phyloP scores from a whole-genome alignment of 2,329 filamentous ascomycete species.

The Aspergillus sp. region DNA sequence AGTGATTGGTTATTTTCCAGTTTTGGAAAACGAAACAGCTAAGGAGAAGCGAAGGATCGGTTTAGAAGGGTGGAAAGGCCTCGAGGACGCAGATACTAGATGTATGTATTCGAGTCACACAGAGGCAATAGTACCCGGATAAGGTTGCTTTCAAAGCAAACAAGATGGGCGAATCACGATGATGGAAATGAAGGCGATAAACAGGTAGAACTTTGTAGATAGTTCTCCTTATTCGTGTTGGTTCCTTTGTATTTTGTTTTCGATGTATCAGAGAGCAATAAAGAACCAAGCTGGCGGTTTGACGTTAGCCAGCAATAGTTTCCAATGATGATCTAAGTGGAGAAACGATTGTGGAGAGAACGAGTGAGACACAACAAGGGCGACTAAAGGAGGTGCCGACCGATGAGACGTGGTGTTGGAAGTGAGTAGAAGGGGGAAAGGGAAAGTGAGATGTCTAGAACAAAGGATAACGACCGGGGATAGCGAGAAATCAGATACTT shows the following conservation, averaged over 20 bases:
- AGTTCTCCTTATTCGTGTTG: not conserved
- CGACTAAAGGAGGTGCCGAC: not conserved
- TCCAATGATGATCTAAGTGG: not conserved
- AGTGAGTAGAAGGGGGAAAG: not conserved
- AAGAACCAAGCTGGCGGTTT: not conserved
- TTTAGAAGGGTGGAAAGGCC: not conserved
- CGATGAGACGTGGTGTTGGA: not conserved
- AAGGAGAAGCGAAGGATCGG: not conserved
- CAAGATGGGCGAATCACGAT: conserved; percentile 3
- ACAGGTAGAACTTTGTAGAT: not conserved
- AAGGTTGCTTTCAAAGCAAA: conserved; percentile 21
- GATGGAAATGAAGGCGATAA: not conserved
- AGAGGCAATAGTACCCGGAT: conserved; percentile 6
- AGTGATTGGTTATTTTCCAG: not conserved
- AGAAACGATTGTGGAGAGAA: not conserved
- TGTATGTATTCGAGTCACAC: conserved; percentile 14
- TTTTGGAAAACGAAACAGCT: not conserved
- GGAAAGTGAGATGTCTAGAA: conserved; percentile 6
- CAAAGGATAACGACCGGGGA: conserved; percentile 2
- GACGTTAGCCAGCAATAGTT: conserved; percentile 1
- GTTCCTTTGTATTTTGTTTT: not conserved
- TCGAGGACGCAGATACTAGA: conserved; percentile 9
- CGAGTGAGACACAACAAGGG: conserved; percentile 5
- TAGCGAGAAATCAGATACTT: not conserved
- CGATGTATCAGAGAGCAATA: not conserved